Percentiles rank a stretch among this genome's conserved stretches.
Conservation (phyloP, 495 filamentous ascomycete species). For the Penicillium robsamsonii region DNA sequence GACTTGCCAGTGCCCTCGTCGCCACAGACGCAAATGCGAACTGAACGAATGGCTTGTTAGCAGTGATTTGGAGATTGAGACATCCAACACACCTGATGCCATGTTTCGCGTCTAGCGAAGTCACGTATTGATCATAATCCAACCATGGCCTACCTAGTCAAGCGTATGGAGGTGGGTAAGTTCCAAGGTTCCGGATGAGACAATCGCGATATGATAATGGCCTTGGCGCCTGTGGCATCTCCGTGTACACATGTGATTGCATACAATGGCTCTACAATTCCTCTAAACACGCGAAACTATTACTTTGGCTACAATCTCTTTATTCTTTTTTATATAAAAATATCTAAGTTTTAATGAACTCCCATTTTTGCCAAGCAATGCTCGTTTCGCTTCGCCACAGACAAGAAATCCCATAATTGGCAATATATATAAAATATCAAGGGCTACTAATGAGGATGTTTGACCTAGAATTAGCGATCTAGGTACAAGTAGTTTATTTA, state of each 20-base stretch:
- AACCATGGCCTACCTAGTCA: neutral
- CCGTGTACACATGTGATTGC: neutral
- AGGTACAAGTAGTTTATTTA: neutral
- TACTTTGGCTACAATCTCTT: neutral
- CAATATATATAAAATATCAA: neutral
- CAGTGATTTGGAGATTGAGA: conserved; percentile 6
- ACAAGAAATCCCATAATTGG: neutral
- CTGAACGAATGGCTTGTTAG: conserved; percentile 40
- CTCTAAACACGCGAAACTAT: neutral
- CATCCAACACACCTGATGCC: conserved; percentile 34
- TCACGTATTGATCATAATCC: neutral
- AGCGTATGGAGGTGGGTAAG: neutral
- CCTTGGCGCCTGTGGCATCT: conserved; percentile 7
- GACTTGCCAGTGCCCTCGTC: conserved; percentile 73
- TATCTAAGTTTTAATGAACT: too few relatives aligned
- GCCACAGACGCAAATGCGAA: conserved; percentile 94
- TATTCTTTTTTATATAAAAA: neutral
- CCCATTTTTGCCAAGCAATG: neutral
- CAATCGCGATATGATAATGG: conserved; percentile 8
- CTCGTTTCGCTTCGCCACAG: conserved; percentile 1
- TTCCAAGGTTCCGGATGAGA: neutral
- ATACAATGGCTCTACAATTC: neutral
- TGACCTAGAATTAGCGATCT: neutral
- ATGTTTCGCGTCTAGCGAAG: conserved; percentile 18
- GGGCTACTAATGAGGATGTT: neutral